Evolutionary conservation across 140 eudicot genomes (phyloP).

Genomic region (Stevia rebaudiana): DNA sequence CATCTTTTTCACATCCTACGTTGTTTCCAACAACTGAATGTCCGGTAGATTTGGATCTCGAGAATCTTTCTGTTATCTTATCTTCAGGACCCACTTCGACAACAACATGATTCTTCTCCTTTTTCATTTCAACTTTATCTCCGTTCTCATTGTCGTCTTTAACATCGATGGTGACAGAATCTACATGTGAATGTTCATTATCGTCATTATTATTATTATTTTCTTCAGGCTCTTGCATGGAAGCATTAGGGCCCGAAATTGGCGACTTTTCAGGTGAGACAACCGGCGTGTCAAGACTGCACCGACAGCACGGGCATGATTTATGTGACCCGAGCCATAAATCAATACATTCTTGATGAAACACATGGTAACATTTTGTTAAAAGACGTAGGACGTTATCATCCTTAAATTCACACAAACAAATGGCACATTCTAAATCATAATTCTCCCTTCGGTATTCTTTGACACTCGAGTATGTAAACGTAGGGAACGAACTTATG

Average conservation of each 20-base stretch:
- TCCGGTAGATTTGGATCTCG: conserved; percentile 79
- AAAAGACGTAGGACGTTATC: conserved; percentile 46
- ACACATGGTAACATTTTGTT: conserved; percentile 64
- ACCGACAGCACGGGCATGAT: conserved; percentile 83
- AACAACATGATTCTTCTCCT: conserved; percentile 16
- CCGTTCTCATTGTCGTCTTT: conserved; percentile 29
- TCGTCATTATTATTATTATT: neutral
- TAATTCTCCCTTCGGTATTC: conserved; percentile 49
- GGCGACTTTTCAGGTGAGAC: conserved; percentile 36
- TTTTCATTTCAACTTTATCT: conserved; percentile 13
- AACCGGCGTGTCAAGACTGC: conserved; percentile 38
- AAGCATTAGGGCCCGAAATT: neutral
- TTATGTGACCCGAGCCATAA: conserved; percentile 72
- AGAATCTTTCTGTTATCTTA: conserved; percentile 21
- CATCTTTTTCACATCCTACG: conserved; percentile 26
- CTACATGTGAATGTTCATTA: neutral
- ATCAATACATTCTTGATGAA: conserved; percentile 83
- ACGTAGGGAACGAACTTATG: conserved; percentile 54
- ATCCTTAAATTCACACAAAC: conserved; percentile 59
- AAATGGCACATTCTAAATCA: conserved; percentile 83
- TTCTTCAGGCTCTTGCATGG: conserved; percentile 22
- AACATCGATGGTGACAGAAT: conserved; percentile 34
- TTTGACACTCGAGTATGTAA: conserved; percentile 52
- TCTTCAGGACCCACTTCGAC: neutral
- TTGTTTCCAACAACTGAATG: conserved; percentile 44